Percentiles rank a stretch among this genome's conserved stretches.
These are phyloP conservation scores for Decorospora gaudefroyi DNA, from an alignment of 2,329 filamentous ascomycete species.

Conservation along the genomic window DNA sequence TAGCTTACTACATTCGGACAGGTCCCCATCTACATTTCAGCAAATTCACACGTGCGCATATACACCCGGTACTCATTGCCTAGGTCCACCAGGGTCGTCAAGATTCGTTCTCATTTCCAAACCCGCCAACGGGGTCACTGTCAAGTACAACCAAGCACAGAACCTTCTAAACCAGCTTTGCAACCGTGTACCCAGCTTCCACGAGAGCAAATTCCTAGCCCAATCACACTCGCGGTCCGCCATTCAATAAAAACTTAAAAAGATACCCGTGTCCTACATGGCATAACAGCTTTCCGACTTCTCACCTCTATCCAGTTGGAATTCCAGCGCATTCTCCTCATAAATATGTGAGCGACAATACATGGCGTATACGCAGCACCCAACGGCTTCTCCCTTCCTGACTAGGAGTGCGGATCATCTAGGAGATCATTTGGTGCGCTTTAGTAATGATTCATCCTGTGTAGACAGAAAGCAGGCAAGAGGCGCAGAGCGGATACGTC, in stretches of 20 bases:
- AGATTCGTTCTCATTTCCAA: slow-evolving; percentile 17
- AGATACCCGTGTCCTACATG: slow-evolving; percentile 32
- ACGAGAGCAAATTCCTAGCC: slow-evolving; percentile 39
- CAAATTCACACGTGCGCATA: slow-evolving; percentile 4
- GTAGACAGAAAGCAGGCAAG: too few relatives aligned
- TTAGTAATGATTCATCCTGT: too few relatives aligned
- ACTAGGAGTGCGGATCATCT: too few relatives aligned
- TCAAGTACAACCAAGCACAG: slow-evolving; percentile 5
- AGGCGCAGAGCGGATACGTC: too few relatives aligned
- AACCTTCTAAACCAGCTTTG: slow-evolving; percentile 33
- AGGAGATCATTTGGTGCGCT: too few relatives aligned
- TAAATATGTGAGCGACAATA: slow-evolving; percentile 44
- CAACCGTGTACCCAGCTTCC: slow-evolving; percentile 33
- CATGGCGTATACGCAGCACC: slow-evolving; percentile 39
- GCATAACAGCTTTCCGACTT: slow-evolving; percentile 27
- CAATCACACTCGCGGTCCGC: slow-evolving; percentile 37
- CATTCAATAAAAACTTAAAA: slow-evolving; percentile 42
- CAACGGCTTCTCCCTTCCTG: slow-evolving; percentile 33
- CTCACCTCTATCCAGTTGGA: slow-evolving; percentile 43
- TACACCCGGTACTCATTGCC: slow-evolving; percentile 16
- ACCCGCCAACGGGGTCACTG: slow-evolving; percentile 4
- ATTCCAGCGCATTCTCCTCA: slow-evolving; percentile 44
- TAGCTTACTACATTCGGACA: too few relatives aligned
- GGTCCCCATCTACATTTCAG: too few relatives aligned
- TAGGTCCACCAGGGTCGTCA: slow-evolving; percentile 21